phyloP scores from a whole-genome alignment of 1,284 basidiomycete genomes.

The Gomphus bonarii region DNA sequence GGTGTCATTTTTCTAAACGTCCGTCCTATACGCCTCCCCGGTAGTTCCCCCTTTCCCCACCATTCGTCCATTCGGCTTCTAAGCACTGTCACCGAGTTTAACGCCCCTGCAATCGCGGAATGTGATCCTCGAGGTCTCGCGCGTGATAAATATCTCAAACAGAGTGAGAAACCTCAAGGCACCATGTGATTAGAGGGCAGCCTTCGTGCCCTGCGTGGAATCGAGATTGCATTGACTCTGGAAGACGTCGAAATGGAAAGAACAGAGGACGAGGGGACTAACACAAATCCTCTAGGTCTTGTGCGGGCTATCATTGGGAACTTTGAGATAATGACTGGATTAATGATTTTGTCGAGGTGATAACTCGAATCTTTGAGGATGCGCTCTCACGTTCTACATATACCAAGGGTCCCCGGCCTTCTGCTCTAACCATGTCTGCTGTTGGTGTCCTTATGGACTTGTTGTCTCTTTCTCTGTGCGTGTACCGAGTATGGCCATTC shows the following conservation, averaged over 20 bases:
- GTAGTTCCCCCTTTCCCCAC: constrained; percentile 57
- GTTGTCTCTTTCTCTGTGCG: constrained; percentile 62
- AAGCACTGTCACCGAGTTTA: constrained; percentile 46
- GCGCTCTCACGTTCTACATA: constrained; percentile 48
- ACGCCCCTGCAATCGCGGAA: constrained; percentile 60
- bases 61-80: constrained; percentile 63
- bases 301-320: constrained; percentile 69
- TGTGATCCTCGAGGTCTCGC: constrained; percentile 71
- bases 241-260: constrained; percentile 64
- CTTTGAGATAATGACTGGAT: constrained; percentile 46
- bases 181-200: constrained; percentile 13
- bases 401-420: constrained; percentile 34
- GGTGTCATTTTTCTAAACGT: constrained; percentile 56
- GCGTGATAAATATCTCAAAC: constrained; percentile 62
- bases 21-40: constrained; percentile 62
- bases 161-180: constrained; percentile 35
- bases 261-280: constrained; percentile 46
- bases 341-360: constrained; percentile 75
- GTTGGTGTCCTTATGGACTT: constrained; percentile 73
- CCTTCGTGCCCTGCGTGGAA: constrained; percentile 26
- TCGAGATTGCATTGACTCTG: constrained; percentile 22
- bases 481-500: constrained; percentile 78
- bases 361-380: constrained; percentile 75
- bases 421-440: constrained; percentile 66
- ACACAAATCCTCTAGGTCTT: constrained; percentile 70